Conservation (phyloP, 768 basidiomycete genomes). For the Trametes coccinea region DNA sequence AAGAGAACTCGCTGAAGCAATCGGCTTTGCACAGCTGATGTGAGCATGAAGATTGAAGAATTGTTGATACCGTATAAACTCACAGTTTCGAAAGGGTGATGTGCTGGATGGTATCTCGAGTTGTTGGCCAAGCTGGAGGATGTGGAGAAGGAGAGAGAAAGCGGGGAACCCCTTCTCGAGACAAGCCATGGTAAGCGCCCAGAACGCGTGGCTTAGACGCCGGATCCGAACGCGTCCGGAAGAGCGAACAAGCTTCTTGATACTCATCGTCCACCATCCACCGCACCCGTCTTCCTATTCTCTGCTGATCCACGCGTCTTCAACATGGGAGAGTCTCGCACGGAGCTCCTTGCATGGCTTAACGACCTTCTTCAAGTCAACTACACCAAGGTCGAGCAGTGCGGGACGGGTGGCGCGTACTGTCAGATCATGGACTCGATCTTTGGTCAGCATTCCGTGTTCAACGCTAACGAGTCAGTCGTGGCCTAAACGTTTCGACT, state of each 20-base stretch:
- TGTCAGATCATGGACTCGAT: slow-evolving; percentile 95
- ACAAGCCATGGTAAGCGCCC: neutral
- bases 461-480: neutral
- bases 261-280: slow-evolving; percentile 29
- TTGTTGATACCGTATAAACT: no score
- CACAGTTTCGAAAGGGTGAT: neutral
- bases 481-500: slow-evolving; percentile 14
- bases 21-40: no score
- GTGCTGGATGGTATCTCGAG: neutral
- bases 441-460: slow-evolving; percentile 59
- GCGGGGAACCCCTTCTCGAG: neutral
- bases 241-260: slow-evolving; percentile 14
- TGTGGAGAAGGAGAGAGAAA: neutral
- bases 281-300: slow-evolving; percentile 11
- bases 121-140: neutral
- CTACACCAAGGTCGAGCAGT: slow-evolving; percentile 92
- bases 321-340: slow-evolving; percentile 70
- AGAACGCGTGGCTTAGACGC: slow-evolving; percentile 4
- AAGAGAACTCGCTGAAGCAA: neutral
- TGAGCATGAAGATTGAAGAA: no score
- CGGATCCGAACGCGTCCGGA: slow-evolving; percentile 10
- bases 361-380: slow-evolving; percentile 90
- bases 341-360: slow-evolving; percentile 89
- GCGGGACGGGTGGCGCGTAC: slow-evolving; percentile 89
- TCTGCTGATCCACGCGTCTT: slow-evolving; percentile 19